Base-by-base conservation (phyloP, 1,284 basidiomycete genomes). In the Boletus semigastroideus region DNA sequence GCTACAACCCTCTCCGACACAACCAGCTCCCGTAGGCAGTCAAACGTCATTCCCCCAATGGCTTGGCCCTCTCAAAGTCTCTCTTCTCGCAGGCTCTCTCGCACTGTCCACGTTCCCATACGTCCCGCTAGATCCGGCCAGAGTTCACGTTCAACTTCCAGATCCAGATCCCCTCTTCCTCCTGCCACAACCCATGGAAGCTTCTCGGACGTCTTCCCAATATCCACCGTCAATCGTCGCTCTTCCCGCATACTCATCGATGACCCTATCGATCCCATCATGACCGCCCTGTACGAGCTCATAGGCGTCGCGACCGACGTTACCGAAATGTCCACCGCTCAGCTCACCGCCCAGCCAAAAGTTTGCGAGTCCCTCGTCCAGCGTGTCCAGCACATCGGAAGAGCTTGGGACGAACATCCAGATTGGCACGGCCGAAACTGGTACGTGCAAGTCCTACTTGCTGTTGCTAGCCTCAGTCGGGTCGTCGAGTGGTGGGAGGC, bases 401-500 rank as follows among this genome's bases (percentile, higher is more conserved):
- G 86, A 62, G 85, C 87, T 13, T 99, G 97, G 97, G 96, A 98
- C 63, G 92, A 95, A 51, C 91, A 98, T 70, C 91, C 94, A 11
- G 94, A 98, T 66, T 98, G 96, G 93, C 94, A 96, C 52, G 95
- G 97, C 13, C 83, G 96, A 50, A 93, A 90, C 53, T 99, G 97
- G 97, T 99, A 98, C 71, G 95, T 98, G 53, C 94, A 96, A 68
- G 87, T 97, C 22, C 79, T 98, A 9, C 86, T 99, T 48, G 95
- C 97, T n/a, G 89, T 99, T 45, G 97, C 97, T 39, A 92, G 90
- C 61, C 84, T 99, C 54, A 92, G 89, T 68, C 90, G 97, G 51
- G 96, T 99, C 27, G 87, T 98, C 53, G 97, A 99, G 66, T 99
- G 97, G 97, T 99, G 96, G 96, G 94, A 98, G 69, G 96, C 96